Conservation (phyloP, 2,329 filamentous ascomycete genomes). For the Didymella pomorum region DNA sequence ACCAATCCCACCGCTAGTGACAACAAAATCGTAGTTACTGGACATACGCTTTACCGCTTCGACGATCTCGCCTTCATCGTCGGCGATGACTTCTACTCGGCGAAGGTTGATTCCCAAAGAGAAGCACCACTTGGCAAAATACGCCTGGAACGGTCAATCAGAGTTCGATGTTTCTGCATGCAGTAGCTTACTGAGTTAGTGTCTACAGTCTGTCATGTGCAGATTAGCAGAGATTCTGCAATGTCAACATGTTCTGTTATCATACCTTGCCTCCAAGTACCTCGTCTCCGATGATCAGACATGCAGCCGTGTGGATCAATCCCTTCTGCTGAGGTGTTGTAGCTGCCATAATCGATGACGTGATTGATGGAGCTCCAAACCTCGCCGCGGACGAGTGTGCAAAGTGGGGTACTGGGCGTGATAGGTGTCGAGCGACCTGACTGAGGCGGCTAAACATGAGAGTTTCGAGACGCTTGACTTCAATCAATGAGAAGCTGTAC, state of each 20-base stretch:
- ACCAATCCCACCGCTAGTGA: conserved; percentile 94
- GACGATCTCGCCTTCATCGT: conserved; percentile 89
- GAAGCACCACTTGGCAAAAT: conserved; percentile 72
- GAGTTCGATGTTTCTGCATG: not conserved
- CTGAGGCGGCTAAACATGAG: conserved; percentile 76
- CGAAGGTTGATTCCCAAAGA: conserved; percentile 74
- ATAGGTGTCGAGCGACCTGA: conserved; percentile 76
- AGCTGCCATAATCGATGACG: conserved; percentile 56
- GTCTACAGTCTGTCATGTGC: conserved; percentile 63
- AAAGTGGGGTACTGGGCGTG: conserved; percentile 67
- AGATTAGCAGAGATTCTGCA: conserved; percentile 30
- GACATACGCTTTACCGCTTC: conserved; percentile 90
- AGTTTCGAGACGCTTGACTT: not conserved
- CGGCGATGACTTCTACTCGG: conserved; percentile 89
- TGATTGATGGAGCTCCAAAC: conserved; percentile 37
- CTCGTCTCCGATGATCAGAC: conserved; percentile 96
- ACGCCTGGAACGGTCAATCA: conserved; percentile 51
- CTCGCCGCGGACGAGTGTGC: conserved; percentile 57
- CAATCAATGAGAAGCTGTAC: conserved; percentile 1
- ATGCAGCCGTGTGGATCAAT: conserved; percentile 87
- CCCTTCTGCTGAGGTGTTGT: conserved; percentile 62
- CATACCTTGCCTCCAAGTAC: conserved; percentile 91
- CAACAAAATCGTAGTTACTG: conserved; percentile 87
- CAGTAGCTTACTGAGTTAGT: conserved; percentile 62
- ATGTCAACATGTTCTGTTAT: not conserved